Conservation (phyloP, 345 rosid genomes). For the Adansonia digitata region DNA sequence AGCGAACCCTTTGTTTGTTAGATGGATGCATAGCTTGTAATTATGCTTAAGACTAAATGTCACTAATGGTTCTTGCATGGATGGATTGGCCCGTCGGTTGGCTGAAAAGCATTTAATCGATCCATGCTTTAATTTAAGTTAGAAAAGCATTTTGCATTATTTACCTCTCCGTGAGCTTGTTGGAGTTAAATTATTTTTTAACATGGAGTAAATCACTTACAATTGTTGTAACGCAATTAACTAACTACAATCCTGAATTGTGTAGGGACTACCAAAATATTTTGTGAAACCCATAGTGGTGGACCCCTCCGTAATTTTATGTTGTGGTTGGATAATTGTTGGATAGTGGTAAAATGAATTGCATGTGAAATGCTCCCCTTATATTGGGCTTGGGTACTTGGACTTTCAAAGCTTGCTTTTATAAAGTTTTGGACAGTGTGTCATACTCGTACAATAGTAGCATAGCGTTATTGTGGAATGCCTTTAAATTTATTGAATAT, state of each 20-base stretch:
- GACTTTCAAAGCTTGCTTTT: neutral
- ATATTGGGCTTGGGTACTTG: constrained; percentile 4
- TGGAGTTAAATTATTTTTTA: neutral
- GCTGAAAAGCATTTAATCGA: neutral
- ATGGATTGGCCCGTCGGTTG: constrained; percentile 1
- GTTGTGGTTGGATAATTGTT: too few species aligned
- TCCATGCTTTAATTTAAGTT: neutral
- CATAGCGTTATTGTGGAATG: neutral
- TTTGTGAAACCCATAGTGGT: too few species aligned
- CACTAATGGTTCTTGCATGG: neutral
- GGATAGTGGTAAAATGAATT: too few species aligned
- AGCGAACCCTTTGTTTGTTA: constrained; percentile 81
- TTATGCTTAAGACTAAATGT: neutral
- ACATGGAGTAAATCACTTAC: too few species aligned
- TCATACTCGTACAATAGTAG: neutral
- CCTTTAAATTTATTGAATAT: neutral
- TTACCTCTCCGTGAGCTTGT: neutral
- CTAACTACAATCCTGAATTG: too few species aligned
- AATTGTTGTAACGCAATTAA: too few species aligned
- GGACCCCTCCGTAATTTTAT: too few species aligned
- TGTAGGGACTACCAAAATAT: too few species aligned
- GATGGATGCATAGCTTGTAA: constrained; percentile 72
- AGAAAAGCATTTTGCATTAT: neutral
- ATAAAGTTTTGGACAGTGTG: neutral
- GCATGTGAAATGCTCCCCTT: too few species aligned